Conservation (phyloP, 306 rosid genomes). For the Rubus parviflorus region DNA sequence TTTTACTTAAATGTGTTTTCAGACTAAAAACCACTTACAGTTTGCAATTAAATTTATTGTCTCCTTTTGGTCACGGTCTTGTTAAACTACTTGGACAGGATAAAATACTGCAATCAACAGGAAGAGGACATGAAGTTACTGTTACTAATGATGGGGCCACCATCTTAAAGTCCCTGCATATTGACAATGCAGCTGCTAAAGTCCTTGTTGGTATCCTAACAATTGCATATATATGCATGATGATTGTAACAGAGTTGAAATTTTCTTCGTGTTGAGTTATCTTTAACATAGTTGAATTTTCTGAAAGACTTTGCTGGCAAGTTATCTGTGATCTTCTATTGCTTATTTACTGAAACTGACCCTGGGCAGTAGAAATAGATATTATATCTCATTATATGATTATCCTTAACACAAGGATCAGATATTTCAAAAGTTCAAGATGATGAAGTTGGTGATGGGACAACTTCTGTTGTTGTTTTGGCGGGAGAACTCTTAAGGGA, state of each 20-base stretch:
- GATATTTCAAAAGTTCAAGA: slow-evolving; percentile 99
- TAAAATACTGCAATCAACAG: slow-evolving; percentile 94
- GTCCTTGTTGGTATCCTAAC: slow-evolving; percentile 97
- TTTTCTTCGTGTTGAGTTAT: background rate
- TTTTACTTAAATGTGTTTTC: background rate
- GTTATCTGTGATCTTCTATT: background rate
- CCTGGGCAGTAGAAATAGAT: background rate
- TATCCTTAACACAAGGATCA: slow-evolving; percentile 54
- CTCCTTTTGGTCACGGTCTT: background rate
- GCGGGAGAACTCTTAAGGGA: slow-evolving; percentile 96
- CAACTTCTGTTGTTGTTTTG: slow-evolving; percentile 97
- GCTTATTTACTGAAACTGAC: background rate
- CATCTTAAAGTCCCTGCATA: slow-evolving; percentile 90
- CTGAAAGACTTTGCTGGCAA: background rate
- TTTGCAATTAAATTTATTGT: background rate
- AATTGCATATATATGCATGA: background rate
- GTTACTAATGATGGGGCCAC: slow-evolving; percentile 98
- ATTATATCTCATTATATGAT: background rate
- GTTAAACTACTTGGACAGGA: slow-evolving; percentile 52
- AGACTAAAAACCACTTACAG: background rate
- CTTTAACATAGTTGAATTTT: background rate
- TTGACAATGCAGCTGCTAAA: slow-evolving; percentile 98
- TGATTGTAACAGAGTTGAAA: background rate
- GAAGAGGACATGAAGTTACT: slow-evolving; percentile 81
- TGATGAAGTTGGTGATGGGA: slow-evolving; percentile 99